Conservation (phyloP, 225 moss, liverwort and hornwort genomes). For the Straminergon stramineum region DNA sequence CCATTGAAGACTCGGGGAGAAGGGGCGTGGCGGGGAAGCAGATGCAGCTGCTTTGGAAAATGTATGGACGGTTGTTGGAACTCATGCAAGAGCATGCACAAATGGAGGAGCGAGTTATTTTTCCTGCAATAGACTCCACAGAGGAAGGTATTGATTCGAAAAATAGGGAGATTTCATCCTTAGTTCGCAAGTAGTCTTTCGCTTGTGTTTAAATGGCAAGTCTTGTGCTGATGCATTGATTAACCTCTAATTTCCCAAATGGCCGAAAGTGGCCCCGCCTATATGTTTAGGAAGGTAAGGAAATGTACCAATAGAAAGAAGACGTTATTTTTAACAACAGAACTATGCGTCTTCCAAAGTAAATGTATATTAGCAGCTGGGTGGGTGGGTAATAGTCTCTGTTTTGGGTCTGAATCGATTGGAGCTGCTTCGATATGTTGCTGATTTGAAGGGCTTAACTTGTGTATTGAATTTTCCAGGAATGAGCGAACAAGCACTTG, state of each 20-base stretch:
- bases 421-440: neutral
- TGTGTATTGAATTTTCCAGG: constrained; percentile 3
- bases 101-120: constrained; percentile 95
- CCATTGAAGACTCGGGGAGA: constrained; percentile 29
- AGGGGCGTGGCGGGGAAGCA: constrained; percentile 39
- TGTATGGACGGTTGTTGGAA: constrained; percentile 80
- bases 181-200: neutral
- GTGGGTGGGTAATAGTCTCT: neutral
- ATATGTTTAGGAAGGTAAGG: neutral
- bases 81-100: constrained; percentile 98
- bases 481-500: constrained; percentile 50
- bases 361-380: neutral
- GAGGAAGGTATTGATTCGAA: constrained; percentile 45
- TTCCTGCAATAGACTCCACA: constrained; percentile 68
- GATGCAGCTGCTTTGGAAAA: constrained; percentile 73
- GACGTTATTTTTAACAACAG: neutral
- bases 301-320: too few relatives aligned
- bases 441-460: neutral
- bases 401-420: neutral
- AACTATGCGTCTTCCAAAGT: neutral
- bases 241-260: neutral
- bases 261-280: neutral
- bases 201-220: neutral
- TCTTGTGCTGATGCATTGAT: neutral
- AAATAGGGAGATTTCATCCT: too few relatives aligned